Evolutionary conservation across 768 basidiomycete genomes (phyloP), one percentile per base, ranked within the genome.

Genomic region (Mycena filopes): DNA sequence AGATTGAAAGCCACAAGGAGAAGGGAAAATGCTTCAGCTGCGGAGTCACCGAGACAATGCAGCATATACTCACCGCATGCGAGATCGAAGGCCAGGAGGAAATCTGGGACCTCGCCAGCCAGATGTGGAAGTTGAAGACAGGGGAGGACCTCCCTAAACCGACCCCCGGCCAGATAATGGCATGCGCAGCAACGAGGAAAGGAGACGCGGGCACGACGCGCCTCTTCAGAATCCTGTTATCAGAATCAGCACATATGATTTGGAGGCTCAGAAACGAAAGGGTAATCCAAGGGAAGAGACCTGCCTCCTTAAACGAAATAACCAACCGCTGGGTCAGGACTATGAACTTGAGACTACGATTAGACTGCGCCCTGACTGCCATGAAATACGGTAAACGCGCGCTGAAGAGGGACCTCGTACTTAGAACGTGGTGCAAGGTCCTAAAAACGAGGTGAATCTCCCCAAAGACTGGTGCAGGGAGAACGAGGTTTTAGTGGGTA

Each of bases 231-330:
- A 66, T 61, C 26, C 29, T 59, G 21, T 49, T 65, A n/a, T 50
- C 63, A 26, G 65, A 66, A 40, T 55, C 58, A 21, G 55, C 60
- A 26, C 48, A 55, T 54, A 46, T 66, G 21, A 61, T 65, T 36
- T 65, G 63, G 63, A 50, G 29, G 33, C 62, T 64, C 28, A 29
- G 48, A 31, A 49, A 33, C 54, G 38, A 41, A n/a, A 56, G 53
- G 41, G 40, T 42, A 0, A 45, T 59, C 29, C n/a, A 56, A 36
- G 23, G 45, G 31, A 4, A 23, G 40, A 10, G 11, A 10, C 36
- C 36, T 2, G 36, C 36, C 9, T 11, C 11, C 36, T 11, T 36
- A 11, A 9, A 11, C 2, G 36, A 48, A 46, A 48, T 23, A 25
- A 45, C 47, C 23, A 40, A 33, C 45, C 31, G 26, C 31, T 48